Base-by-base conservation (phyloP, 2,329 filamentous ascomycete genomes). In the Pseudogymnoascus sp. region DNA sequence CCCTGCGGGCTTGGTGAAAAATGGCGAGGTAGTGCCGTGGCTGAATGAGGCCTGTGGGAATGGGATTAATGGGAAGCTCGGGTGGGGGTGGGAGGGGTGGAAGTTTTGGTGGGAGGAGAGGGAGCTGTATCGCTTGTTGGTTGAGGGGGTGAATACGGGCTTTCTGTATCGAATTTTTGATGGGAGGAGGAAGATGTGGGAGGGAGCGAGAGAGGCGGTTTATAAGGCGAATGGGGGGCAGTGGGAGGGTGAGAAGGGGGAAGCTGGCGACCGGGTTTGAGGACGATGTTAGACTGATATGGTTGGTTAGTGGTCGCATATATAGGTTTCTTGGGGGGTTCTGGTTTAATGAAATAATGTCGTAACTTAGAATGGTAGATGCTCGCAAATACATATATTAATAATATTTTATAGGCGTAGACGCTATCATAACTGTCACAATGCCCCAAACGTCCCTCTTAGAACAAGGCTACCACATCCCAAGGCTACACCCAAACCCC, bases 1-100 rank as follows among this genome's bases (percentile, higher is more conserved):
- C 0, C 39, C 39, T 7, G 18, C 18, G 1, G 39, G 39, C 4
- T 9, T 43, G 18, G 76, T 62, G 12, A 36, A 60, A 67, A 28
- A 69, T 74, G 6, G 71, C 64, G 60, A 66, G 69, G n/a, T 73
- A 67, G 58, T 70, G 71, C 14, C 75, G 73, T 63, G 72, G 50
- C 66, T 77, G 57, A 72, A 78, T 54, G 63, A 71, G 6, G 67
- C 76, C 6, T 76, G 75, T 0, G 77, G 77, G 1, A 78, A 75
- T 0, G 74, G 76, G 0, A 71, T 77, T 63, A 58, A 62, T 61
- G 73, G 78, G 62, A 73, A 74, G 9, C 60, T 79, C 1, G 73
- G 75, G 0, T 77, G 74, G 70, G 75, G 75, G 1, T 70, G 65
- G 69, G 69, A 70, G 14, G 76, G 74, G 0, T 79, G 77, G 77